Percentiles rank a stretch among this genome's conserved stretches.
Evolutionary conservation across 306 rosid genomes (phyloP).

Genomic region (Sechiopsis laciniata): DNA sequence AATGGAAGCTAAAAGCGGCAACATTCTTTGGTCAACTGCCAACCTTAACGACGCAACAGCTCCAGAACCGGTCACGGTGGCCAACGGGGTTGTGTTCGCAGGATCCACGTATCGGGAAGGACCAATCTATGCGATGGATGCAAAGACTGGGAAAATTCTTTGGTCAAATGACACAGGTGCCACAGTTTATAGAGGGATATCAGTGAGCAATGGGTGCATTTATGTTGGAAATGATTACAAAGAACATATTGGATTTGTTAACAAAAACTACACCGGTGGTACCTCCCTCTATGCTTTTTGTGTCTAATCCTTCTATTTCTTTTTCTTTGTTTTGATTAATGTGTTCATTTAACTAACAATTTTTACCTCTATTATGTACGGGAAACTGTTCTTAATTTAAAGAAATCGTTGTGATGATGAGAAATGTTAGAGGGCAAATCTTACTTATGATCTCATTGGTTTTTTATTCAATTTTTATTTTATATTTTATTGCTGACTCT

Average conservation of each 20-base stretch:
- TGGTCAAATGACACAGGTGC: slow-evolving; percentile 43
- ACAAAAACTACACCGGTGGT: not conserved
- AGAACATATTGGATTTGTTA: slow-evolving; percentile 26
- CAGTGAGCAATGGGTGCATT: slow-evolving; percentile 51
- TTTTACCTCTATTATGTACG: too few species aligned
- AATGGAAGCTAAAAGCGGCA: slow-evolving; percentile 38
- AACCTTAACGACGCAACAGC: slow-evolving; percentile 28
- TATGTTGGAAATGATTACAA: slow-evolving; percentile 52
- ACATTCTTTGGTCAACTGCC: slow-evolving; percentile 42
- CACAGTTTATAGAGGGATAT: slow-evolving; percentile 47
- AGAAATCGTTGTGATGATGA: too few species aligned
- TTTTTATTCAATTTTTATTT: too few species aligned
- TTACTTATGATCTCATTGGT: too few species aligned
- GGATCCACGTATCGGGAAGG: slow-evolving; percentile 39
- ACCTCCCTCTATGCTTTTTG: slow-evolving; percentile 51
- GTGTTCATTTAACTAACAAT: too few species aligned
- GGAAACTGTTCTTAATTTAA: too few species aligned
- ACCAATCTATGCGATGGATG: slow-evolving; percentile 37
- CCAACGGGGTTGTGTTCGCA: slow-evolving; percentile 49
- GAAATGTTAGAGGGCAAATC: too few species aligned
- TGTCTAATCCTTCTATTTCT: not conserved
- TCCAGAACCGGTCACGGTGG: slow-evolving; percentile 38
- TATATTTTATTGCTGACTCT: too few species aligned
- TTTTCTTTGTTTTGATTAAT: not conserved
- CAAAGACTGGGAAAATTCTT: slow-evolving; percentile 35